Evolutionary conservation across 768 basidiomycete species (phyloP).

Genomic region (Calocybe cyanea): DNA sequence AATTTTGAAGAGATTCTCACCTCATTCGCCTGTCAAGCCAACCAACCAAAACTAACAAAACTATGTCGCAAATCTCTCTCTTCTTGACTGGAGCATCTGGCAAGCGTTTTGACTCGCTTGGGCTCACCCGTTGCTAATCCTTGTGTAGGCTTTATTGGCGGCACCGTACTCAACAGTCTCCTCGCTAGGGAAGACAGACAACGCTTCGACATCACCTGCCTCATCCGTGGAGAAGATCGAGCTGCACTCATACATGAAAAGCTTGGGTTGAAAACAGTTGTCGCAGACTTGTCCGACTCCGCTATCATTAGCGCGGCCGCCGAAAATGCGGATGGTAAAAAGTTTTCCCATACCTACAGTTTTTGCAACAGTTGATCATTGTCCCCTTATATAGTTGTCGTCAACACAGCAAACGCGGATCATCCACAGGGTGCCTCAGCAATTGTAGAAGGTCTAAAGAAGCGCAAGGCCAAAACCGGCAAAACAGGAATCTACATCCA

Average conservation of each 20-base stretch:
- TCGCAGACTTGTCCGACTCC: constrained; percentile 11
- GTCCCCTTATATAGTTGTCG: constrained; percentile 5
- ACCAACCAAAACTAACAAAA: not conserved
- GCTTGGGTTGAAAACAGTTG: constrained; percentile 13
- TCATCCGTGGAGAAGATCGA: constrained; percentile 15
- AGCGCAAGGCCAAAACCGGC: constrained; percentile 11
- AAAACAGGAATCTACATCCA: constrained; percentile 13
- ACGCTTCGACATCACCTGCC: constrained; percentile 12
- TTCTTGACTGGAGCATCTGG: constrained; percentile 14
- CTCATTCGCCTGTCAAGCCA: too few species aligned
- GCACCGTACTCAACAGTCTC: constrained; percentile 11
- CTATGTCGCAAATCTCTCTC: constrained; percentile 10
- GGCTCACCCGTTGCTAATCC: not conserved
- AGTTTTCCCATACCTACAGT: not conserved
- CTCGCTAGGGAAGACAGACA: constrained; percentile 10
- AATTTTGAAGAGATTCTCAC: too few species aligned
- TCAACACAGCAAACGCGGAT: constrained; percentile 13
- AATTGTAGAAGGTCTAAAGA: constrained; percentile 14
- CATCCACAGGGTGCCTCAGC: constrained; percentile 12
- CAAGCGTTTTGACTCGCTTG: not conserved
- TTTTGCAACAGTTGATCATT: not conserved
- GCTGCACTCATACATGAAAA: constrained; percentile 10
- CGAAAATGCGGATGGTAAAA: constrained; percentile 14
- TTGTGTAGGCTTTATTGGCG: constrained; percentile 12
- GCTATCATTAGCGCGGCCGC: constrained; percentile 10